A percentile compares a stretch with the other conserved stretches of the same genome.
phyloP scores from a whole-genome alignment of 345 rosid species.

The Kandelia obovata region DNA sequence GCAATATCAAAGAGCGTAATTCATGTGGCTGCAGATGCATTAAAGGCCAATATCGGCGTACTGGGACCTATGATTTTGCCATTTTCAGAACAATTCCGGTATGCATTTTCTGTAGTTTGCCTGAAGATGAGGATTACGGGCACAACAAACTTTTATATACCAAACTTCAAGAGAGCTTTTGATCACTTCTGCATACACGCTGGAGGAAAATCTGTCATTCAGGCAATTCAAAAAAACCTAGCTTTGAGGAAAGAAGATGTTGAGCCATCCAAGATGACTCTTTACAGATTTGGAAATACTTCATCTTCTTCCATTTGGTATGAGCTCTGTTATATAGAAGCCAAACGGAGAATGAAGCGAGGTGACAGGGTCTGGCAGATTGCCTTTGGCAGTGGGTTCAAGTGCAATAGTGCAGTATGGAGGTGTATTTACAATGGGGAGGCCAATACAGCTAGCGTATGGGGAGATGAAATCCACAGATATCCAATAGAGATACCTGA shows the following conservation, averaged over 20 bases:
- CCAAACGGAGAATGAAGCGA: slow-evolving; percentile 8
- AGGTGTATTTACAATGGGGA: slow-evolving; percentile 1
- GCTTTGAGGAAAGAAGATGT: slow-evolving; percentile 6
- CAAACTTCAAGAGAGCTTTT: slow-evolving; percentile 9
- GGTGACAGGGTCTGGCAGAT: slow-evolving; percentile 17
- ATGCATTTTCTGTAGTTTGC: neutral
- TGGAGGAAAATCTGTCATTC: slow-evolving; percentile 14
- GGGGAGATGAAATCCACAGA: neutral
- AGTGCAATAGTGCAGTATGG: slow-evolving; percentile 9
- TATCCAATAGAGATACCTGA: slow-evolving; percentile 8
- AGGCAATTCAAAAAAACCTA: slow-evolving; percentile 8
- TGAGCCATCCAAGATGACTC: slow-evolving; percentile 14
- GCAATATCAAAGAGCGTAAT: neutral
- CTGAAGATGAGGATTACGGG: neutral
- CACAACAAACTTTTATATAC: neutral
- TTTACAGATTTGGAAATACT: slow-evolving; percentile 13
- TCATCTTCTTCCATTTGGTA: slow-evolving; percentile 14
- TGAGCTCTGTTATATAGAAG: slow-evolving; percentile 1
- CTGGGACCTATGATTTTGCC: slow-evolving; percentile 12
- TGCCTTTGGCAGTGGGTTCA: slow-evolving; percentile 14
- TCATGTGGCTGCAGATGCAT: neutral
- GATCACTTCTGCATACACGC: slow-evolving; percentile 16
- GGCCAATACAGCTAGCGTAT: neutral
- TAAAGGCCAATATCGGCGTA: neutral
- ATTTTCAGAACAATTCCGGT: slow-evolving; percentile 6